These are phyloP conservation scores for Parastagonospora nodorum DNA, from an alignment of 2,329 filamentous ascomycete species.

Conservation along the genomic window DNA sequence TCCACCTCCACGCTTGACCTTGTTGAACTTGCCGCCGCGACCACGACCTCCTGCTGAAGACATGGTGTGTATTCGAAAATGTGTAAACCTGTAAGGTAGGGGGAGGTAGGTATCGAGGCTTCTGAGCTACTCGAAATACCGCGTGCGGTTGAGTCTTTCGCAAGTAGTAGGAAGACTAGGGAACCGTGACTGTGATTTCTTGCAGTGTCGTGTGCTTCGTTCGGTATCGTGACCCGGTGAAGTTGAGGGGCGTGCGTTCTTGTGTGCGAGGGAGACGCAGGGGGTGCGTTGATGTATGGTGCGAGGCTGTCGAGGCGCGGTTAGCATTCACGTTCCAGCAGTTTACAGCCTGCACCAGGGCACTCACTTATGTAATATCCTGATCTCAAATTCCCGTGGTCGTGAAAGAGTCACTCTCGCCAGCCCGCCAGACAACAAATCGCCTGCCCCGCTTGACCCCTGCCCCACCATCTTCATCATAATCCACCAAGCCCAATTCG, in stretches of 20 bases:
- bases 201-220: conserved; percentile 6
- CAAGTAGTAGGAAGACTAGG: not conserved
- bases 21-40: conserved; percentile 91
- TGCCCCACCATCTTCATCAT: conserved; percentile 22
- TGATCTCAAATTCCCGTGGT: not conserved
- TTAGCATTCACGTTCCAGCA: conserved; percentile 8
- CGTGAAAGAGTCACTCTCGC: conserved; percentile 3
- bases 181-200: not conserved
- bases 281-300: conserved; percentile 8
- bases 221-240: not conserved
- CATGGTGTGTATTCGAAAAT: conserved; percentile 43
- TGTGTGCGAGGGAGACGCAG: conserved; percentile 2
- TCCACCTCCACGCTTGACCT: conserved; percentile 90
- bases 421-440: conserved; percentile 13
- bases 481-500: conserved; percentile 25
- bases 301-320: conserved; percentile 11
- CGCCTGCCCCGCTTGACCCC: conserved; percentile 17
- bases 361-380: conserved; percentile 5
- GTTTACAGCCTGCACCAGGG: not conserved
- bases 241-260: conserved; percentile 9
- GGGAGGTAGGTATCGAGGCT: not conserved
- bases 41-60: conserved; percentile 65
- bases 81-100: conserved; percentile 4
- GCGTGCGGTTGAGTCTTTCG: not conserved
- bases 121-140: not conserved